Evolutionary conservation across 2,329 filamentous ascomycete species (phyloP).

Genomic region (Aspergillus novofumigatus): DNA sequence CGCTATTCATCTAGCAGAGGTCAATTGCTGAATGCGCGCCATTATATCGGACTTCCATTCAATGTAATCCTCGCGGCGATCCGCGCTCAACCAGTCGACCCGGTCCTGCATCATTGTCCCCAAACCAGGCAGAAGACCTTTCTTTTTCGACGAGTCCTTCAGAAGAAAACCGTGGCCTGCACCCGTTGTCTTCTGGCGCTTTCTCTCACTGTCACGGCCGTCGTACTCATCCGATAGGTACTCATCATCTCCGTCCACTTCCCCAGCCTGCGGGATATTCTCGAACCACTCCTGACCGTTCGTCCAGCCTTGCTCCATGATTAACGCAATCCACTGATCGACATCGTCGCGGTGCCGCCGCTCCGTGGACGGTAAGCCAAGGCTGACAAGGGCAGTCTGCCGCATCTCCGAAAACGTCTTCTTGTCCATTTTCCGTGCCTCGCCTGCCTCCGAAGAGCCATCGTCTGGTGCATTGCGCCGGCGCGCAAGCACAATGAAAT

Average conservation of each 20-base stretch:
- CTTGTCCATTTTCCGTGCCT: slow-evolving; percentile 34
- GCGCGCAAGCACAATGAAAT: slow-evolving; percentile 45
- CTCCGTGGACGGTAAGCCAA: slow-evolving; percentile 40
- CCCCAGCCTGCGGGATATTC: slow-evolving; percentile 46
- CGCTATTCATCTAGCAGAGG: background rate
- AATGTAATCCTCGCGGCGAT: slow-evolving; percentile 38
- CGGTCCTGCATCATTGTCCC: slow-evolving; percentile 50
- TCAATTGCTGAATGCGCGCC: slow-evolving; percentile 27
- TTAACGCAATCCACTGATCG: slow-evolving; percentile 57
- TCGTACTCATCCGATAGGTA: slow-evolving; percentile 31
- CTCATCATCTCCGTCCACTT: slow-evolving; percentile 31
- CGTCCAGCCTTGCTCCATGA: slow-evolving; percentile 48
- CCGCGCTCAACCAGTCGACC: slow-evolving; percentile 45
- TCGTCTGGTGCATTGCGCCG: slow-evolving; percentile 39
- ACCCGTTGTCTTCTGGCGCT: slow-evolving; percentile 20
- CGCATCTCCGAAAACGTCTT: slow-evolving; percentile 41
- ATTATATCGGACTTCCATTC: slow-evolving; percentile 43
- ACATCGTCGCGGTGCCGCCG: slow-evolving; percentile 49
- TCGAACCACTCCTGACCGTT: slow-evolving; percentile 65
- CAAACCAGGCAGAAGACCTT: slow-evolving; percentile 43
- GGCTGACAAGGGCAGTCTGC: slow-evolving; percentile 33
- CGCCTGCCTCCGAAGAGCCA: slow-evolving; percentile 3
- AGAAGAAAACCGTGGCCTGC: slow-evolving; percentile 9
- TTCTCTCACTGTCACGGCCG: slow-evolving; percentile 27
- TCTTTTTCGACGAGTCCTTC: slow-evolving; percentile 18